These are phyloP conservation scores for Nemania sp. DNA, from an alignment of 2,329 filamentous ascomycete genomes.

Conservation along the genomic window DNA sequence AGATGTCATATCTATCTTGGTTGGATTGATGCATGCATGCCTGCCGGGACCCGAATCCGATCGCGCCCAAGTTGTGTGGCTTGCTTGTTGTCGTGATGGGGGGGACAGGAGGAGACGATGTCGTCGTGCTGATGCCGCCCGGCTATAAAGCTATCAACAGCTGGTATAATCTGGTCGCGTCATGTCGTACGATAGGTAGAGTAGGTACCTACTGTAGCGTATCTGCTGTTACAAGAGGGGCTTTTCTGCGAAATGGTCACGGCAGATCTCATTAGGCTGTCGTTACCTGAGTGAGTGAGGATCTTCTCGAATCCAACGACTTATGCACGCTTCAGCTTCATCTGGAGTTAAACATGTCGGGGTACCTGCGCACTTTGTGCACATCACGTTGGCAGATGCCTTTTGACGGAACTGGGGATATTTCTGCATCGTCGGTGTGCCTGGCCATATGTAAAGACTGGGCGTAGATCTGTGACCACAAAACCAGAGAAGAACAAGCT, in stretches of 20 bases:
- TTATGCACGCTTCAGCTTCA: neutral
- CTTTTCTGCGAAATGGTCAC: neutral
- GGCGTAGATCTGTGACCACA: neutral
- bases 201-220: no score
- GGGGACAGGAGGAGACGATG: neutral
- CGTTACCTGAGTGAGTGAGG: no score
- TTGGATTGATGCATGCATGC: neutral
- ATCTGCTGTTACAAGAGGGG: no score
- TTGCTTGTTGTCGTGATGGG: neutral
- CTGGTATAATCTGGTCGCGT: no score
- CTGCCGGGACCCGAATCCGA: neutral
- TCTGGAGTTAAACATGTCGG: neutral
- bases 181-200: no score
- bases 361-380: neutral
- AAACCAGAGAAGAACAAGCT: constrained; percentile 24
- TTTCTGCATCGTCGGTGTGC: neutral
- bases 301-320: neutral
- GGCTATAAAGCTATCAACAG: neutral
- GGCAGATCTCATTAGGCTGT: neutral
- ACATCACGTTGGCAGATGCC: neutral
- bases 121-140: neutral
- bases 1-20: neutral
- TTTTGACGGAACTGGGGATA: neutral
- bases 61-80: neutral
- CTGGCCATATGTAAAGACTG: neutral